These are phyloP conservation scores for Trametes villosa DNA, from an alignment of 768 basidiomycete genomes.

Conservation along the genomic window DNA sequence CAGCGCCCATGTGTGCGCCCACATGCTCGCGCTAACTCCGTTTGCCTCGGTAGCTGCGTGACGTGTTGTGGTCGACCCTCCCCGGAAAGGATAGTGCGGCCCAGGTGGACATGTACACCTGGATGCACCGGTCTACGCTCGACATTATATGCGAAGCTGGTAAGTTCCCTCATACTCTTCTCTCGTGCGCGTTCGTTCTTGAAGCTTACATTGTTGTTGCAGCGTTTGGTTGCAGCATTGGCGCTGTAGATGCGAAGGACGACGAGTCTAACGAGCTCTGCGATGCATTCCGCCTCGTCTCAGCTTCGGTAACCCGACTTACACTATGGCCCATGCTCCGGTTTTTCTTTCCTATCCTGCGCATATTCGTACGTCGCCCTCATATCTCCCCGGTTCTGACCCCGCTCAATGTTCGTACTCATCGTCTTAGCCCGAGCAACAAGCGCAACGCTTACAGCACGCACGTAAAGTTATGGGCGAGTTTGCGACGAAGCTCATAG, in stretches of 20 bases:
- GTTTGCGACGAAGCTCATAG: slow-evolving; percentile 32
- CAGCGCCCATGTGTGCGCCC: too few relatives aligned
- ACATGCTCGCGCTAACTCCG: not conserved
- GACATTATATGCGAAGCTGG: slow-evolving; percentile 48
- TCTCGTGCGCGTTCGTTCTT: not conserved
- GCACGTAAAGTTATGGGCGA: slow-evolving; percentile 26
- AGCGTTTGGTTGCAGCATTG: slow-evolving; percentile 42
- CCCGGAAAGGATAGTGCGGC: slow-evolving; percentile 28
- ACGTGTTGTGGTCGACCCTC: slow-evolving; percentile 34
- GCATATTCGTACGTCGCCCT: slow-evolving; percentile 17
- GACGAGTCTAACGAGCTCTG: slow-evolving; percentile 36
- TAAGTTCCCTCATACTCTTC: slow-evolving; percentile 8
- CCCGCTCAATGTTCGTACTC: not conserved
- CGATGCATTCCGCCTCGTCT: slow-evolving; percentile 35
- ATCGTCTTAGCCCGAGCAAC: slow-evolving; percentile 10
- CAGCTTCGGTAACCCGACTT: slow-evolving; percentile 15
- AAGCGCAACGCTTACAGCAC: slow-evolving; percentile 1
- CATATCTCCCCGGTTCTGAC: not conserved
- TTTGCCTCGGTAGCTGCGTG: slow-evolving; percentile 23
- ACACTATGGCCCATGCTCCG: slow-evolving; percentile 9
- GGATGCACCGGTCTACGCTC: slow-evolving; percentile 41
- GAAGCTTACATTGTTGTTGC: not conserved
- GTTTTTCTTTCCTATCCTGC: slow-evolving; percentile 27
- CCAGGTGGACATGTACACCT: slow-evolving; percentile 37
- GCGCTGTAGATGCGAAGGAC: slow-evolving; percentile 30